Evolutionary conservation across 441 rosid genomes (phyloP).

Genomic region (Theobroma grandiflorum): DNA sequence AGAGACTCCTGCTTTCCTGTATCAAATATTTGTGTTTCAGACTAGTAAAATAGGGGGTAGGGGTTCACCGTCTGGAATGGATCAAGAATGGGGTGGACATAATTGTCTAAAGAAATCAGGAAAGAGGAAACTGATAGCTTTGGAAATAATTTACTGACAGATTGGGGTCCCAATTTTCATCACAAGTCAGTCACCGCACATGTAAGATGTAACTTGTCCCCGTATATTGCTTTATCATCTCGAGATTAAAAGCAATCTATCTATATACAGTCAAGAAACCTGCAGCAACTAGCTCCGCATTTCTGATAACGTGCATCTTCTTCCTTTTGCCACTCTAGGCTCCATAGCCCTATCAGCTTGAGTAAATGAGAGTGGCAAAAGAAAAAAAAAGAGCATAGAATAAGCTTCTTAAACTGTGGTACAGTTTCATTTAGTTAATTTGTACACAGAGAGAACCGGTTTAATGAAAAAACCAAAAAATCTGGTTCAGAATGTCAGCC

Average conservation of each 20-base stretch:
- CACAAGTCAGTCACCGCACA: not conserved
- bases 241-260: not conserved
- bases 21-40: not conserved
- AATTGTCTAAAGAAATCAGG: not conserved
- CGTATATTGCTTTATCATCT: not conserved
- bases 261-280: not conserved
- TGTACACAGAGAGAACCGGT: not conserved
- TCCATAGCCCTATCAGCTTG: not conserved
- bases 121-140: not conserved
- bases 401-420: too few relatives aligned
- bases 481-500: not conserved
- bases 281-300: not conserved
- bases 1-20: not conserved
- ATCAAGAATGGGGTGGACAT: not conserved
- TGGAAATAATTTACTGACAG: constrained; percentile 8
- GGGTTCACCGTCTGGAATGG: not conserved
- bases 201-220: constrained; percentile 3
- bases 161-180: not conserved
- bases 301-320: not conserved
- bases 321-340: not conserved
- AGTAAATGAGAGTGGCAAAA: too few relatives aligned
- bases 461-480: not conserved
- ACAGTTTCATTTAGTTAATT: too few relatives aligned
- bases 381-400: too few relatives aligned
- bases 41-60: not conserved